Evolutionary conservation across 306 rosid genomes (phyloP).

Genomic region (Cyclanthera cordifolia): DNA sequence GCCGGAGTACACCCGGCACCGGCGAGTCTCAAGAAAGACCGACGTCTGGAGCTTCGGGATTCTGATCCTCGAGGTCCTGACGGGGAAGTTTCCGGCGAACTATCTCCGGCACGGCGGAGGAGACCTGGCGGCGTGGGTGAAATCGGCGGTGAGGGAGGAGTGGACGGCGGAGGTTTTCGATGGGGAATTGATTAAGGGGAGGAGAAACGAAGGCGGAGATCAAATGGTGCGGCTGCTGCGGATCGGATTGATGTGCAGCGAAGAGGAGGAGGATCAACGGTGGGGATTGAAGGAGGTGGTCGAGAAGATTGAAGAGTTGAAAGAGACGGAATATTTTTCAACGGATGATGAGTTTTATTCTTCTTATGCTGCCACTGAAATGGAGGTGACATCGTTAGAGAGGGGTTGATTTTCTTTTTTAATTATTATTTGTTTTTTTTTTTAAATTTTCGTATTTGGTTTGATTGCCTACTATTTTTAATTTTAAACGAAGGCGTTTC

Average conservation of each 20-base stretch:
- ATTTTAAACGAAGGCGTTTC: neutral
- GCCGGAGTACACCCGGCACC: conserved; percentile 42
- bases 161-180: conserved; percentile 52
- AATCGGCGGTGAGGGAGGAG: conserved; percentile 41
- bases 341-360: conserved; percentile 1
- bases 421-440: neutral
- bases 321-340: neutral
- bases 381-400: neutral
- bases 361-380: neutral
- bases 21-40: conserved; percentile 35
- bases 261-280: conserved; percentile 31
- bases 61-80: conserved; percentile 57
- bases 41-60: conserved; percentile 73
- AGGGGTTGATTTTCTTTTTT: neutral
- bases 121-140: conserved; percentile 58
- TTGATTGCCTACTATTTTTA: too few species aligned
- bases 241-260: conserved; percentile 53
- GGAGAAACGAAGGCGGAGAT: conserved; percentile 14
- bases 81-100: conserved; percentile 68
- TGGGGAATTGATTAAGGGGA: conserved; percentile 33
- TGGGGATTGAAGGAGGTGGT: conserved; percentile 37
- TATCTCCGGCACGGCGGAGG: conserved; percentile 50
- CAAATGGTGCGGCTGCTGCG: conserved; percentile 42
- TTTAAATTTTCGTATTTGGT: neutral
- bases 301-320: conserved; percentile 42